Evolutionary conservation across 768 basidiomycete genomes (phyloP).

Genomic region (Kwoniella newhampshirensis): DNA sequence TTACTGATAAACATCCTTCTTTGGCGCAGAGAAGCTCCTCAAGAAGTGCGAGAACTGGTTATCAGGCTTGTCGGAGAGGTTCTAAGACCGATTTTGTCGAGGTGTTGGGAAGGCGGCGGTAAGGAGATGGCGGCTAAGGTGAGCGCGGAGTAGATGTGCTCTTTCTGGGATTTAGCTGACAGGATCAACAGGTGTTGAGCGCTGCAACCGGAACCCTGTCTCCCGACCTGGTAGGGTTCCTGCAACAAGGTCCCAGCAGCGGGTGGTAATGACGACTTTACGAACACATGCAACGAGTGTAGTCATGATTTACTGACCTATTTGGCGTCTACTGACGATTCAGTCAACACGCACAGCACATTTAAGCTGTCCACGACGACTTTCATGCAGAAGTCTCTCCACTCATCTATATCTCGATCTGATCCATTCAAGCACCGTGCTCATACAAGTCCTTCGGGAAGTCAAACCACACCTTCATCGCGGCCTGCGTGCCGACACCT

Average conservation of each 20-base stretch:
- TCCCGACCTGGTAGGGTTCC: conserved; percentile 34
- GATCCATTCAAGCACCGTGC: background rate
- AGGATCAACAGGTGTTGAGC: conserved; percentile 24
- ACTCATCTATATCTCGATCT: no score
- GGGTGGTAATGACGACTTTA: conserved; percentile 10
- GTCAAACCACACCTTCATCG: background rate
- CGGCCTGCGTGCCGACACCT: conserved; percentile 16
- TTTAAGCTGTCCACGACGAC: no score
- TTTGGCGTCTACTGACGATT: background rate
- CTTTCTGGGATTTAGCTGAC: conserved; percentile 7
- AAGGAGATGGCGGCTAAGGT: conserved; percentile 66
- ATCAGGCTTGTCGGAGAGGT: conserved; percentile 62
- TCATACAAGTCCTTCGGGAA: background rate
- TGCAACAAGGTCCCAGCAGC: conserved; percentile 27
- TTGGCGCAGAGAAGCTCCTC: conserved; percentile 73
- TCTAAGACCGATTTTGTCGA: conserved; percentile 67
- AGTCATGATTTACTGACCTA: conserved; percentile 1
- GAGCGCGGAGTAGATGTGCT: conserved; percentile 10
- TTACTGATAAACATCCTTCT: conserved; percentile 69
- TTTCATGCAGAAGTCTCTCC: no score
- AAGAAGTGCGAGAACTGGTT: conserved; percentile 61
- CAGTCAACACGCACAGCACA: no score
- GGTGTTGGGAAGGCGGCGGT: conserved; percentile 86
- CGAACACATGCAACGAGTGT: conserved; percentile 15
- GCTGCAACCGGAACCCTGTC: conserved; percentile 23